A percentile compares a stretch with the other conserved stretches of the same genome.
These are phyloP conservation scores for Phialophora tarda DNA, from an alignment of 2,329 filamentous ascomycete species.

Conservation along the genomic window DNA sequence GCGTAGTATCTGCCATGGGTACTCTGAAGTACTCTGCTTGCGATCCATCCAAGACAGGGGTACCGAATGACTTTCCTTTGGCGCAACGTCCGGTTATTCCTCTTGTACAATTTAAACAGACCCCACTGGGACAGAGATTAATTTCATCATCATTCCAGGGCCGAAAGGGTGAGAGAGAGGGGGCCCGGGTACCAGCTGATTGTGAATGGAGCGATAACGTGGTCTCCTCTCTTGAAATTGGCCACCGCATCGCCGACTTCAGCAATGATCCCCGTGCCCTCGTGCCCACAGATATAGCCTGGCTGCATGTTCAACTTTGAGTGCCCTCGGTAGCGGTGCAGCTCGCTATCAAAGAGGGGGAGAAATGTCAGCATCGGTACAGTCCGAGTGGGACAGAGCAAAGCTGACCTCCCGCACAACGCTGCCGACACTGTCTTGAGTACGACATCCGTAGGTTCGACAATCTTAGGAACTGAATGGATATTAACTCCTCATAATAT, in stretches of 20 bases:
- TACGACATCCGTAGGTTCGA: conserved; percentile 72
- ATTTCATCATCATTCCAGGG: background rate
- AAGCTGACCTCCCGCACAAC: conserved; percentile 79
- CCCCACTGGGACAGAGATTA: conserved; percentile 58
- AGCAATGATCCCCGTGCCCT: conserved; percentile 79
- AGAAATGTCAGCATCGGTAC: background rate
- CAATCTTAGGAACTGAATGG: conserved; percentile 10
- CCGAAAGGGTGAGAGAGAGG: too few relatives aligned
- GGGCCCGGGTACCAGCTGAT: conserved; percentile 49
- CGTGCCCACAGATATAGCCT: conserved; percentile 76
- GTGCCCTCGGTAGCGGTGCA: conserved; percentile 84
- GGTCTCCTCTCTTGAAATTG: conserved; percentile 73
- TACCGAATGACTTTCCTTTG: conserved; percentile 73
- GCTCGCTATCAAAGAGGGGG: conserved; percentile 62
- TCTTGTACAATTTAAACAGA: conserved; percentile 83
- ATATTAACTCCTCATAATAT: background rate
- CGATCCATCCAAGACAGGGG: conserved; percentile 70
- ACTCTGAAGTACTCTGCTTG: conserved; percentile 83
- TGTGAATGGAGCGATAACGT: conserved; percentile 82
- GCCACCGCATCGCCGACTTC: conserved; percentile 72
- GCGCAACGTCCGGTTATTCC: conserved; percentile 78
- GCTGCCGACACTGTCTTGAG: conserved; percentile 84
- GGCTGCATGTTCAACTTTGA: conserved; percentile 64
- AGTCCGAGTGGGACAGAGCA: background rate
- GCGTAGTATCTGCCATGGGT: conserved; percentile 78